These are phyloP conservation scores for Echinochloa phyllopogon DNA, from an alignment of 176 grass and related monocot genomes.

Conservation along the genomic window DNA sequence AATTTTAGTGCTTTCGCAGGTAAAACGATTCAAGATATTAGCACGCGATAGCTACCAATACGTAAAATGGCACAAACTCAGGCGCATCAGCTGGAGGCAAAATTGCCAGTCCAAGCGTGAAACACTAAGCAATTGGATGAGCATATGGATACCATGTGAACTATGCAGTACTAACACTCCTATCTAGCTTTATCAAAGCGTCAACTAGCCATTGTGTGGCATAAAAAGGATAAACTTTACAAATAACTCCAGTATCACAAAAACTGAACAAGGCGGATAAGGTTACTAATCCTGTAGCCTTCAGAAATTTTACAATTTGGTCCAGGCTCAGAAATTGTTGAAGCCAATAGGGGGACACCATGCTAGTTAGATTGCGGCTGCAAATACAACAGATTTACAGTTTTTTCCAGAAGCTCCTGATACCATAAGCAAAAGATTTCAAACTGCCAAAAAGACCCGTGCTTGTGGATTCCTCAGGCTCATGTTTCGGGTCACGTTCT, in stretches of 20 bases:
- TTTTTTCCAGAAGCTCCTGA: slow-evolving; percentile 74
- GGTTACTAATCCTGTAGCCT: slow-evolving; percentile 18
- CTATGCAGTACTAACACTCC: neutral
- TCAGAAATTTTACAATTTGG: slow-evolving; percentile 42
- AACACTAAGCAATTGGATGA: too few species aligned
- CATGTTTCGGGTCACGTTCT: slow-evolving; percentile 30
- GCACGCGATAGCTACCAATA: neutral
- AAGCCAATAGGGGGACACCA: neutral
- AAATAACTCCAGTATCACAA: too few species aligned
- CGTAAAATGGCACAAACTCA: too few species aligned
- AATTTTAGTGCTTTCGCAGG: neutral
- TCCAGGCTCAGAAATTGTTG: slow-evolving; percentile 34
- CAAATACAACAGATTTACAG: slow-evolving; percentile 51
- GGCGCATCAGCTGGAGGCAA: too few species aligned
- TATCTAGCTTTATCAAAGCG: neutral
- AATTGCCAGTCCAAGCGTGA: too few species aligned
- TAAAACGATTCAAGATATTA: neutral
- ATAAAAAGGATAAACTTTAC: neutral
- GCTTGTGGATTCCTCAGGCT: slow-evolving; percentile 31
- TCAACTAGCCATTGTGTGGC: neutral
- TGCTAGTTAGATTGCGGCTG: neutral
- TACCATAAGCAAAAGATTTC: slow-evolving; percentile 67
- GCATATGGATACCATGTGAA: neutral
- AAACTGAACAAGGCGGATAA: too few species aligned
- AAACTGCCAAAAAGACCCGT: slow-evolving; percentile 59